A percentile compares a stretch with the other conserved stretches of the same genome.
Evolutionary conservation across 1,284 basidiomycete genomes (phyloP).

Genomic region (Rhodotorula sp.): DNA sequence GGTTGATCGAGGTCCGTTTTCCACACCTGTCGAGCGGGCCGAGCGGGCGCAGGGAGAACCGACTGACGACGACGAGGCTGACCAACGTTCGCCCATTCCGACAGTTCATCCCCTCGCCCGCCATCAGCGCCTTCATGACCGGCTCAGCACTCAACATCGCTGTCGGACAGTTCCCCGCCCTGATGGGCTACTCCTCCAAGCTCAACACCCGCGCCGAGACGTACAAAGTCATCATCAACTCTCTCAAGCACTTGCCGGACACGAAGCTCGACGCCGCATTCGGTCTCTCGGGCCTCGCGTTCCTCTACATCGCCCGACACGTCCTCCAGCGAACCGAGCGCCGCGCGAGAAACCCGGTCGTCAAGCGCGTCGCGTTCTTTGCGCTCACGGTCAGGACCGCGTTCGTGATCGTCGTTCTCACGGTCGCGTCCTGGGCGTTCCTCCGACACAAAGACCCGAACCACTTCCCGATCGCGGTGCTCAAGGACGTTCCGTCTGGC

Average conservation of each 20-base stretch:
- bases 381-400: slow-evolving; percentile 74
- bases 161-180: slow-evolving; percentile 69
- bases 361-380: slow-evolving; percentile 78
- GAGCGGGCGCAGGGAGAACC: no score
- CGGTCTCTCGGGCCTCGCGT: slow-evolving; percentile 71
- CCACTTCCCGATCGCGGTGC: slow-evolving; percentile 79
- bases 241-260: slow-evolving; percentile 73
- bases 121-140: slow-evolving; percentile 78
- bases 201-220: slow-evolving; percentile 72
- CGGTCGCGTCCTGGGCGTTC: slow-evolving; percentile 80
- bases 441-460: slow-evolving; percentile 60
- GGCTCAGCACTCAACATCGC: slow-evolving; percentile 54
- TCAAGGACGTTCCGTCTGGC: slow-evolving; percentile 67
- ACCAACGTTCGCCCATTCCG: no score
- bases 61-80: no score
- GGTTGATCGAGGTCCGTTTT: slow-evolving; percentile 69
- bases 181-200: slow-evolving; percentile 74
- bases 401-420: slow-evolving; percentile 79
- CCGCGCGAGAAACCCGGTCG: slow-evolving; percentile 32
- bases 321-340: slow-evolving; percentile 54
- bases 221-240: slow-evolving; percentile 84
- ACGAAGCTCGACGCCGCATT: slow-evolving; percentile 83
- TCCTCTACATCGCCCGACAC: slow-evolving; percentile 74
- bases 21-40: no score
- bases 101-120: slow-evolving; percentile 59